Conservation (phyloP, 2,329 filamentous ascomycete genomes). For the Lachnellula arida region DNA sequence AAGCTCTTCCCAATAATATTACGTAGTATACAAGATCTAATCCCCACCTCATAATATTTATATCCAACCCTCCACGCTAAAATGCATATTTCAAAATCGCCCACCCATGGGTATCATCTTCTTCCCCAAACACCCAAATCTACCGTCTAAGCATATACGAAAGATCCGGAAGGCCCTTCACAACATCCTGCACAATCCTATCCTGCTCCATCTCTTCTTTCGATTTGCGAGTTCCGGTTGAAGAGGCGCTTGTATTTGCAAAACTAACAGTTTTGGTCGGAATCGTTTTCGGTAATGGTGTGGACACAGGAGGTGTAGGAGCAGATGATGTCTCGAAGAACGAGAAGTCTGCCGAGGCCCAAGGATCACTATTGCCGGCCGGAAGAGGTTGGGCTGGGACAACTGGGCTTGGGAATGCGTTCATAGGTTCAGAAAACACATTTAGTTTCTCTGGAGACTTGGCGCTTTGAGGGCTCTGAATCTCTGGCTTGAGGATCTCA, state of each 20-base stretch:
- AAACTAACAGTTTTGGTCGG: slow-evolving; percentile 5
- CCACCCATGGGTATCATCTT: not conserved
- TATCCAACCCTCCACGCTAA: not conserved
- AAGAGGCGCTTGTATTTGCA: slow-evolving; percentile 1
- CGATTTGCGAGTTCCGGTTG: slow-evolving; percentile 16
- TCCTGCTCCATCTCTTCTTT: slow-evolving; percentile 31
- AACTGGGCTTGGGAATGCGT: not conserved
- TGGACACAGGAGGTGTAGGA: not conserved
- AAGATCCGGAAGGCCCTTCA: slow-evolving; percentile 32
- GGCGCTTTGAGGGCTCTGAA: not conserved
- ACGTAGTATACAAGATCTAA: slow-evolving; percentile 7
- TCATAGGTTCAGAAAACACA: not conserved
- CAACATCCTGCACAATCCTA: slow-evolving; percentile 27
- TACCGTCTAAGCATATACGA: slow-evolving; percentile 33
- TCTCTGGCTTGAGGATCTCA: slow-evolving; percentile 6
- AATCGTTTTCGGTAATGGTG: slow-evolving; percentile 2
- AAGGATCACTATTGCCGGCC: slow-evolving; percentile 24
- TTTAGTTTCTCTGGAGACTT: not conserved
- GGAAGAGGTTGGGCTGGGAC: not conserved
- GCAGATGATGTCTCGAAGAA: slow-evolving; percentile 29
- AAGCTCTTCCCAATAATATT: not conserved
- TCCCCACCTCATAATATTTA: not conserved
- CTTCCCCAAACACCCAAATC: not conserved
- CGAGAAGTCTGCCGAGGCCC: slow-evolving; percentile 35
- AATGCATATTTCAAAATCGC: not conserved